Evolutionary conservation across 768 basidiomycete species (phyloP), one percentile per base, ranked within the genome.

Genomic region (Pleurotus pulmonarius): DNA sequence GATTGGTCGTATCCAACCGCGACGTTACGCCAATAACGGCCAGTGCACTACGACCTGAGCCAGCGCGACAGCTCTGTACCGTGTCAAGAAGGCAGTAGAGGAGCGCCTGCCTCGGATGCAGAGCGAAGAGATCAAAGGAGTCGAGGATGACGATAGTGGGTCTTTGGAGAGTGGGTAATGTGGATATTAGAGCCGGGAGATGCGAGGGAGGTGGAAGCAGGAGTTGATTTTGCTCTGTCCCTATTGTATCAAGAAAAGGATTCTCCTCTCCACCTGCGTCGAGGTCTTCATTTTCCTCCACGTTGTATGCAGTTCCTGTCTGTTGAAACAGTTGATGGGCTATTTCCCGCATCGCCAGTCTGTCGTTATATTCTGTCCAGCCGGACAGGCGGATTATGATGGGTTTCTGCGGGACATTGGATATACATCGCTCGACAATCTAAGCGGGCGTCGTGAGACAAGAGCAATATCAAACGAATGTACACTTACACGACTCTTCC

Each of bases 61-160:
- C 78, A 2, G 85, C 80, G 57, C 87, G 78, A 68, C 91, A 87
- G 61, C 88, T 89, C 64, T 99, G 97, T 1, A 85, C 95, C 1
- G 93, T 94, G 65, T 99, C 97, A 48, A 99, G 78, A 15, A 99
- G 81, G 66, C 95, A 98, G 66, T 99, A 99, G 4, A 99, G 81
- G 20, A 99, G 73, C 2, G 92, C 87, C 66, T 99, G 97, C 12
- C 97, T 83, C 9, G 94, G 87, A 69, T 98, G 94, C 13, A 87
- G 80, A 2, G 93, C 87, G 69, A 98, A 99, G 24, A 94, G 79
- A 67, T 99, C 97, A 69, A 98, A 95, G 5, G 87, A 87, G 62
- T 99, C 97, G 1, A 98, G 78, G 41, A 98, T 71, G 38, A 98
- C 78, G 46, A 98, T 67, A 1, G 89, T 87, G 2, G 92, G 85